A percentile compares a stretch with the other conserved stretches of the same genome.
Conservation (phyloP, 768 basidiomycete species). For the Kwoniella dejecticola region DNA sequence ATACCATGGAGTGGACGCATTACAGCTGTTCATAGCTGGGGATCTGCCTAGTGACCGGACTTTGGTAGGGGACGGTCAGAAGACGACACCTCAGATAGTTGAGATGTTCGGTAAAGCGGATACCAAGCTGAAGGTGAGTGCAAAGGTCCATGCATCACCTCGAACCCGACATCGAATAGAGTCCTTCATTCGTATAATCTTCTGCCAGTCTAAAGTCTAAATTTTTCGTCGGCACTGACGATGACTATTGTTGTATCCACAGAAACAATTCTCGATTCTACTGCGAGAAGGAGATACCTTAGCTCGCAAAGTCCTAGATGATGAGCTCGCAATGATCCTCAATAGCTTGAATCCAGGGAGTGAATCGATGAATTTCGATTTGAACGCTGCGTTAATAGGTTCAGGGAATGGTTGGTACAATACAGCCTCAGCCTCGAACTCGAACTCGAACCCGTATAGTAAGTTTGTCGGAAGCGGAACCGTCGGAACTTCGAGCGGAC, state of each 20-base stretch:
- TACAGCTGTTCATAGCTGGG: conserved; percentile 37
- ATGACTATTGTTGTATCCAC: background rate
- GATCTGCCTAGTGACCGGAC: conserved; percentile 37
- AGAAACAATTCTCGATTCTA: conserved; percentile 46
- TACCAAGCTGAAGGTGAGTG: conserved; percentile 40
- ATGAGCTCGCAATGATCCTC: conserved; percentile 37
- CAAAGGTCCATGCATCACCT: no score
- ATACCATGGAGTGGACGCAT: conserved; percentile 24
- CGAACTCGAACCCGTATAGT: background rate
- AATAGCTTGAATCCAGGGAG: conserved; percentile 23
- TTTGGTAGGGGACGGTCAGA: conserved; percentile 46
- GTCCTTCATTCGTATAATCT: no score
- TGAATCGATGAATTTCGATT: conserved; percentile 37
- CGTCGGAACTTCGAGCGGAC: no score
- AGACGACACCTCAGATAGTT: conserved; percentile 35
- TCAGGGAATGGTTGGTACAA: conserved; percentile 8
- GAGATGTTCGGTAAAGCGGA: conserved; percentile 45
- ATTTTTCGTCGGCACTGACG: no score
- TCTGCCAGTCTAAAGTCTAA: no score
- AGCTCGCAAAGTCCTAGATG: conserved; percentile 38
- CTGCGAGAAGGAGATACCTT: conserved; percentile 44
- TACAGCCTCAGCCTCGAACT: background rate
- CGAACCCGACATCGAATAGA: no score
- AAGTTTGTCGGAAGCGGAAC: no score
- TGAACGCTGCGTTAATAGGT: conserved; percentile 6